Conservation (phyloP, 768 basidiomycete genomes). For the Antrodiella citrinella region DNA sequence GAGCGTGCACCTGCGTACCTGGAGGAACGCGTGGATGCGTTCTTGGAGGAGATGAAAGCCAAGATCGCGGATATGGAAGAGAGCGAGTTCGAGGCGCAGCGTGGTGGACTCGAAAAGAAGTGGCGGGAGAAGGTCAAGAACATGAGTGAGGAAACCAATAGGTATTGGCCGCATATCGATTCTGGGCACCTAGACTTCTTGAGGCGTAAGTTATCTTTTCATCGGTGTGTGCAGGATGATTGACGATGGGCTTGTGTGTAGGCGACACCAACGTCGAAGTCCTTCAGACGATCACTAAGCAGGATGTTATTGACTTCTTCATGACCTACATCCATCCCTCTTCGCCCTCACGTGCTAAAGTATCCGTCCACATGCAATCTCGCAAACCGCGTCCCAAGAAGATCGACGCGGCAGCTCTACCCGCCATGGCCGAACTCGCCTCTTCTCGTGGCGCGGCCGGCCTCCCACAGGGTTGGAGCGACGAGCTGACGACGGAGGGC, state of each 20-base stretch:
- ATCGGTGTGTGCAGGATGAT: background rate
- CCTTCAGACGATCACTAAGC: constrained; percentile 58
- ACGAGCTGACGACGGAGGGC: constrained; percentile 40
- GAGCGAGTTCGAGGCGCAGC: constrained; percentile 74
- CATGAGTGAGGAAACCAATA: constrained; percentile 66
- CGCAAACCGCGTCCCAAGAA: constrained; percentile 52
- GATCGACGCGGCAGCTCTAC: constrained; percentile 55
- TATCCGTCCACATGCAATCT: constrained; percentile 76
- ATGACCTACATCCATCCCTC: constrained; percentile 58
- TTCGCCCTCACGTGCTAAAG: constrained; percentile 65
- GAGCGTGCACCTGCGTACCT: constrained; percentile 75
- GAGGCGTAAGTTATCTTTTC: constrained; percentile 47
- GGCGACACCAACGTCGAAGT: constrained; percentile 66
- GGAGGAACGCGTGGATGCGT: constrained; percentile 83
- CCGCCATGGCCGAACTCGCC: constrained; percentile 52
- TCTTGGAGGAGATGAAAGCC: constrained; percentile 66
- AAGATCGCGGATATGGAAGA: constrained; percentile 61
- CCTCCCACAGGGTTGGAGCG: constrained; percentile 43
- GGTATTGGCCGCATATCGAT: constrained; percentile 64
- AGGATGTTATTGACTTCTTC: constrained; percentile 71
- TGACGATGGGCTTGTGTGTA: constrained; percentile 25
- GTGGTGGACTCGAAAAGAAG: constrained; percentile 64
- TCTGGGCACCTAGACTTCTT: constrained; percentile 83
- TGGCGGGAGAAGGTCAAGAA: constrained; percentile 89
- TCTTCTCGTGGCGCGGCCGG: constrained; percentile 39